Percentiles rank a stretch among this genome's conserved stretches.
phyloP scores from a whole-genome alignment of 257 asterid genomes.

The Handroanthus guayacan region DNA sequence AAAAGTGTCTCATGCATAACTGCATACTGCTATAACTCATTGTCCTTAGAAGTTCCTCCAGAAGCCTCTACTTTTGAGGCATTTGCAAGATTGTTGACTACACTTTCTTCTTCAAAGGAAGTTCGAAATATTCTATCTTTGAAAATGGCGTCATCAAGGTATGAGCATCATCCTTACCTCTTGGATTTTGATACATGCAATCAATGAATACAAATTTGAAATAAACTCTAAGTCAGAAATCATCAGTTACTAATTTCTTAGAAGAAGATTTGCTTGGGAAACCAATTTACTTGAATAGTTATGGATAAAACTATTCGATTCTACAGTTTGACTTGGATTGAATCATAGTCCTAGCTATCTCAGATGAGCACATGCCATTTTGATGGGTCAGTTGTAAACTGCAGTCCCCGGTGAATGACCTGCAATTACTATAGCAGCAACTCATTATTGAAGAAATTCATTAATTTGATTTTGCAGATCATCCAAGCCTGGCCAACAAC shows the following conservation, averaged over 20 bases:
- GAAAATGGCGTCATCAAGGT: constrained; percentile 83
- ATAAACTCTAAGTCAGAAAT: background rate
- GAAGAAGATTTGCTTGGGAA: constrained; percentile 3
- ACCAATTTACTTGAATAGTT: background rate
- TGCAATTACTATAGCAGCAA: constrained; percentile 20
- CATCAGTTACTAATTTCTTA: constrained; percentile 9
- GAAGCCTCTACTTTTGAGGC: constrained; percentile 97
- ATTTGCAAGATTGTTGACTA: constrained; percentile 78
- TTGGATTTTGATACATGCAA: constrained; percentile 17
- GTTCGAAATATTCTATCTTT: constrained; percentile 76
- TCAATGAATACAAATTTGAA: constrained; percentile 14
- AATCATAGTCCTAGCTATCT: background rate
- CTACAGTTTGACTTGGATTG: constrained; percentile 22
- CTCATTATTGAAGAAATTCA: constrained; percentile 14
- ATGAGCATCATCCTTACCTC: constrained; percentile 25
- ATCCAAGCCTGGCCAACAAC: constrained; percentile 73
- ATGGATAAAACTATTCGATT: background rate
- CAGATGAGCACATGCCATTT: background rate
- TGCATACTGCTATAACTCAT: constrained; percentile 78
- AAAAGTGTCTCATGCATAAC: constrained; percentile 95
- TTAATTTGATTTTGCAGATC: constrained; percentile 59
- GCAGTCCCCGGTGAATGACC: constrained; percentile 7
- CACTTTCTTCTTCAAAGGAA: constrained; percentile 95
- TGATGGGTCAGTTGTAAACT: constrained; percentile 6
- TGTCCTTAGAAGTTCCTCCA: constrained; percentile 77